A percentile compares a stretch with the other conserved stretches of the same genome.
Conservation (phyloP, 1,284 basidiomycete species). For the Tilletia indica region DNA sequence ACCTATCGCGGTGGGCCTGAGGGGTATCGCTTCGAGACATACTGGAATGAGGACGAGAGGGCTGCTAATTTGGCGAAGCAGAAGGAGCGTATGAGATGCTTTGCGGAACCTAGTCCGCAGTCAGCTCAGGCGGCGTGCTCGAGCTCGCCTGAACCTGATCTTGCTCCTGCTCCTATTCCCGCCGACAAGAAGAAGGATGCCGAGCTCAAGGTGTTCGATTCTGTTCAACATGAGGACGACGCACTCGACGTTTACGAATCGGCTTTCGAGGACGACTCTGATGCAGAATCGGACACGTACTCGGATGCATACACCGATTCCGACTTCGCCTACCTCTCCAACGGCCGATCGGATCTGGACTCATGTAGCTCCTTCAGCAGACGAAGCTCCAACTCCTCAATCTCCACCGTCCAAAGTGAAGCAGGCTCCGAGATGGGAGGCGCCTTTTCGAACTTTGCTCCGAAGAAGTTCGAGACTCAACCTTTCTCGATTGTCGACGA, state of each 20-base stretch:
- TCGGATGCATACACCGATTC: too few species aligned
- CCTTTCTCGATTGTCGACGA: too few species aligned
- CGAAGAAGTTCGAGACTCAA: too few species aligned
- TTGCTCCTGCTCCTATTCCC: background rate
- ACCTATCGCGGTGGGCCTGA: constrained; percentile 27
- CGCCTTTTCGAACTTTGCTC: too few species aligned
- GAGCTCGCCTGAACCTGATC: background rate
- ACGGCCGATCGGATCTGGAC: background rate
- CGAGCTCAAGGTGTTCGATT: background rate
- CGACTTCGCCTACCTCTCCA: background rate
- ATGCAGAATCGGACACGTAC: background rate
- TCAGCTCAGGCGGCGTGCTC: background rate
- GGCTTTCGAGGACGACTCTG: background rate
- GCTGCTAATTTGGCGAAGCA: background rate
- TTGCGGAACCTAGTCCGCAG: constrained; percentile 7
- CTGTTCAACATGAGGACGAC: too few species aligned
- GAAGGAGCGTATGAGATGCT: background rate
- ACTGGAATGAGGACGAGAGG: constrained; percentile 1
- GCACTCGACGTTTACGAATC: background rate
- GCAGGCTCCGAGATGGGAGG: too few species aligned
- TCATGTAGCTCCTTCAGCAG: background rate
- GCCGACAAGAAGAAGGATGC: background rate
- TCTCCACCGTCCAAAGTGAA: background rate
- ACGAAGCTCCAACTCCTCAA: background rate
- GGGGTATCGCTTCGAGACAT: constrained; percentile 22